Percentiles rank a stretch among this genome's conserved stretches.
These are phyloP conservation scores for Carex pumila DNA, from an alignment of 176 grass and related monocot species.

Conservation along the genomic window DNA sequence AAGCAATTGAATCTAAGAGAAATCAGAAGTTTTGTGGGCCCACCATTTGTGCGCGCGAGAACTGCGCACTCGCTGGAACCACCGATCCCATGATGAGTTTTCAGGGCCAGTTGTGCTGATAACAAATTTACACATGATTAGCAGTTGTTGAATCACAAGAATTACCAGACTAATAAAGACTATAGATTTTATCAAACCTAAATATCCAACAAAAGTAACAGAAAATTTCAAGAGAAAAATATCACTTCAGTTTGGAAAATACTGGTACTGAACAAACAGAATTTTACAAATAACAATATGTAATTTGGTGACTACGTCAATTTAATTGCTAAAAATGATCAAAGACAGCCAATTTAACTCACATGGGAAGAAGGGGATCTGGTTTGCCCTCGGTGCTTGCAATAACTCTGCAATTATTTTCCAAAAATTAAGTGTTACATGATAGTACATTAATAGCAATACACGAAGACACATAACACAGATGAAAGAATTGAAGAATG, in stretches of 20 bases:
- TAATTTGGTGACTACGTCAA: not conserved
- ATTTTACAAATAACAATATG: not conserved
- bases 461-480: not conserved
- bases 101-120: slow-evolving; percentile 77
- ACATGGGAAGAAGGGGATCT: slow-evolving; percentile 85
- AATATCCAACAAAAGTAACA: not conserved
- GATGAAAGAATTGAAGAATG: not conserved
- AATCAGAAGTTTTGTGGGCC: slow-evolving; percentile 64
- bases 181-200: not conserved
- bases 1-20: slow-evolving; percentile 36
- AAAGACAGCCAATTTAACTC: slow-evolving; percentile 20
- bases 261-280: not conserved
- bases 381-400: slow-evolving; percentile 72
- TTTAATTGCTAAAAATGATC: not conserved
- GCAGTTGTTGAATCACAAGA: not conserved
- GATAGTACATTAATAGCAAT: not conserved
- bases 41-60: slow-evolving; percentile 90
- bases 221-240: not conserved
- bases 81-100: slow-evolving; percentile 80
- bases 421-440: not conserved
- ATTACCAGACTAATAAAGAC: not conserved
- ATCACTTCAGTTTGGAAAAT: not conserved
- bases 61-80: slow-evolving; percentile 86
- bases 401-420: slow-evolving; percentile 49
- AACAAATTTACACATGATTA: not conserved